Conservation (phyloP, 2,329 filamentous ascomycete species). For the Epichloe coenophiala region DNA sequence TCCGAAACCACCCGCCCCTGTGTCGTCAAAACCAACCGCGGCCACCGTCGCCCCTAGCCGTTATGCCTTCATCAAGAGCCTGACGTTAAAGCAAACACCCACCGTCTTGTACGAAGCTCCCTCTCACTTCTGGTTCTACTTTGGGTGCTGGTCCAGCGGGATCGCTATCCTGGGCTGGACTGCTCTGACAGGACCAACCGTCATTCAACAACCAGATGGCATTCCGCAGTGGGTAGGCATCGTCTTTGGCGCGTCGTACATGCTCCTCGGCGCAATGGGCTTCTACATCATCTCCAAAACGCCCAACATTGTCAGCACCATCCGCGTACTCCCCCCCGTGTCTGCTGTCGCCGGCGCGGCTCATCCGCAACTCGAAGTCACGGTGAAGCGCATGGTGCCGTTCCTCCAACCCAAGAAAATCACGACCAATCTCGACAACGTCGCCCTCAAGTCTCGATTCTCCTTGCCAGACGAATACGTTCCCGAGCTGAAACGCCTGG, state of each 20-base stretch:
- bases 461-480: conserved; percentile 25
- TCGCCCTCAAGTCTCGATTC: conserved; percentile 24
- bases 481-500: conserved; percentile 19
- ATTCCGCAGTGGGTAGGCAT: conserved; percentile 42
- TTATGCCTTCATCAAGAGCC: conserved; percentile 38
- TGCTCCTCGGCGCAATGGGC: conserved; percentile 47
- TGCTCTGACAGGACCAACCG: conserved; percentile 19
- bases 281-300: conserved; percentile 46
- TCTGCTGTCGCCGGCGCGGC: conserved; percentile 10
- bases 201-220: conserved; percentile 28
- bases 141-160: conserved; percentile 44
- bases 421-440: conserved; percentile 20
- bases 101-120: conserved; percentile 52
- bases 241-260: conserved; percentile 43
- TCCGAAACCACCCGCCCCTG: conserved; percentile 3
- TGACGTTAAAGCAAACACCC: conserved; percentile 40
- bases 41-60: conserved; percentile 12
- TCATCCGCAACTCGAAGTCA: conserved; percentile 37
- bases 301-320: conserved; percentile 40
- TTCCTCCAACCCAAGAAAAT: conserved; percentile 31
- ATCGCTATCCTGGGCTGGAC: conserved; percentile 26
- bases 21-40: conserved; percentile 5
- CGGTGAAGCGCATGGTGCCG: conserved; percentile 35
- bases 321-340: conserved; percentile 41
- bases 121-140: conserved; percentile 48